Evolutionary conservation across 768 basidiomycete species (phyloP).

Genomic region (Suillus luteus): DNA sequence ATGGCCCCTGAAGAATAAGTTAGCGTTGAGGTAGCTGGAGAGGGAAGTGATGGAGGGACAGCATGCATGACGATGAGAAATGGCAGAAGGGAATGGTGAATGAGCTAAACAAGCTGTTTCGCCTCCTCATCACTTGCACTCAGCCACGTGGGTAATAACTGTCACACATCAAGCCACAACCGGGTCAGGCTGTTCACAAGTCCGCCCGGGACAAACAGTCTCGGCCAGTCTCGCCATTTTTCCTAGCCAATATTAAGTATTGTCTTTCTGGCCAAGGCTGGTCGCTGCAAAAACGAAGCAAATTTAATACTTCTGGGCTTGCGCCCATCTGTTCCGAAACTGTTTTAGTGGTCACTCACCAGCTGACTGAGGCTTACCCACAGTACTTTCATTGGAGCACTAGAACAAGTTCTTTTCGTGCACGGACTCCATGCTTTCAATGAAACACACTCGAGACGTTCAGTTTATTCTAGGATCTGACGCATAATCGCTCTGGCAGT

Average conservation of each 20-base stretch:
- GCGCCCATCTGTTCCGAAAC: not conserved
- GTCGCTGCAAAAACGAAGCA: not conserved
- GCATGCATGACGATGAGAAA: slow-evolving; percentile 31
- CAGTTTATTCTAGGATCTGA: not conserved
- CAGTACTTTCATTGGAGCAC: not conserved
- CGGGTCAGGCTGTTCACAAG: not conserved
- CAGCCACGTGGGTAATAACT: slow-evolving; percentile 31
- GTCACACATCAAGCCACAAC: slow-evolving; percentile 21
- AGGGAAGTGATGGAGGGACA: slow-evolving; percentile 17
- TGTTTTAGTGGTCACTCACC: not conserved
- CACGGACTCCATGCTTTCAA: not conserved
- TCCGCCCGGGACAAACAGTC: not conserved
- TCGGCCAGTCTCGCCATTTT: not conserved
- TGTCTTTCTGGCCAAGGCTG: not conserved
- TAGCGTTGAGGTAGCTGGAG: slow-evolving; percentile 6
- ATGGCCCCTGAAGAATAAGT: not conserved
- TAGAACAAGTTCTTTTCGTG: not conserved
- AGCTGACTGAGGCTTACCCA: slow-evolving; percentile 3
- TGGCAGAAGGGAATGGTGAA: slow-evolving; percentile 31
- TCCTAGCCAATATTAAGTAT: not conserved
- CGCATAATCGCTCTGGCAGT: not conserved
- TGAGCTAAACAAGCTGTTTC: slow-evolving; percentile 36
- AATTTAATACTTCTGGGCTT: not conserved
- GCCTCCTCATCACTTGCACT: slow-evolving; percentile 30
- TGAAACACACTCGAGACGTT: not conserved